Conservation (phyloP, 805 yeast species). For the Wickerhamomyces tratensis region DNA sequence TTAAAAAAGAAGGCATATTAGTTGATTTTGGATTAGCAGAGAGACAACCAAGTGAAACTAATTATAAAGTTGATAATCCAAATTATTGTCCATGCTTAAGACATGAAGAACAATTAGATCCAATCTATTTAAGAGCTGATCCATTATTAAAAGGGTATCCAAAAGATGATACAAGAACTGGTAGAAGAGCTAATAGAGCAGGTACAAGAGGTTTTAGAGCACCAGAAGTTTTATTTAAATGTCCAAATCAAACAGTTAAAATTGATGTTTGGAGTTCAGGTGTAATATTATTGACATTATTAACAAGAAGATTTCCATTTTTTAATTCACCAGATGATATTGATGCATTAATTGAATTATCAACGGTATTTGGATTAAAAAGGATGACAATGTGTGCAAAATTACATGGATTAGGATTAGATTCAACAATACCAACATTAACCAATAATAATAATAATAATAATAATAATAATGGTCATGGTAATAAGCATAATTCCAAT, state of each 20-base stretch:
- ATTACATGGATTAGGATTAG: constrained; percentile 83
- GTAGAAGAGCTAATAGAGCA: constrained; percentile 92
- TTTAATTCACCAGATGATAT: constrained; percentile 91
- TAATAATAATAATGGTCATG: constrained; percentile 25
- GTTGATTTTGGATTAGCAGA: constrained; percentile 74
- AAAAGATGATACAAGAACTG: constrained; percentile 79
- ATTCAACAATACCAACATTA: constrained; percentile 47
- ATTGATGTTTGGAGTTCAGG: constrained; percentile 84
- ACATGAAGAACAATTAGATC: constrained; percentile 20
- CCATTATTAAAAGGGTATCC: constrained; percentile 55
- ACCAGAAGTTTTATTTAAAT: constrained; percentile 56
- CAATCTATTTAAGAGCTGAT: constrained; percentile 20
- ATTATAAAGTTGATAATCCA: constrained; percentile 6
- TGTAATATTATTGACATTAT: constrained; percentile 63
- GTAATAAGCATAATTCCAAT: not conserved
- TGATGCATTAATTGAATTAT: constrained; percentile 81
- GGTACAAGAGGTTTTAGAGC: constrained; percentile 88
- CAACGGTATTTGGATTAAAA: constrained; percentile 68
- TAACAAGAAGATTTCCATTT: constrained; percentile 80
- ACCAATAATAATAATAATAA: constrained; percentile 16
- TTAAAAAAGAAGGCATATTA: constrained; percentile 46
- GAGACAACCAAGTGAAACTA: constrained; percentile 31
- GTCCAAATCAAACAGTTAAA: constrained; percentile 48
- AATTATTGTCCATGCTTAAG: constrained; percentile 46
- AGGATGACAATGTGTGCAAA: constrained; percentile 70